Conservation (phyloP, 163 green algal genomes). For the Scenedesmus sp. region DNA sequence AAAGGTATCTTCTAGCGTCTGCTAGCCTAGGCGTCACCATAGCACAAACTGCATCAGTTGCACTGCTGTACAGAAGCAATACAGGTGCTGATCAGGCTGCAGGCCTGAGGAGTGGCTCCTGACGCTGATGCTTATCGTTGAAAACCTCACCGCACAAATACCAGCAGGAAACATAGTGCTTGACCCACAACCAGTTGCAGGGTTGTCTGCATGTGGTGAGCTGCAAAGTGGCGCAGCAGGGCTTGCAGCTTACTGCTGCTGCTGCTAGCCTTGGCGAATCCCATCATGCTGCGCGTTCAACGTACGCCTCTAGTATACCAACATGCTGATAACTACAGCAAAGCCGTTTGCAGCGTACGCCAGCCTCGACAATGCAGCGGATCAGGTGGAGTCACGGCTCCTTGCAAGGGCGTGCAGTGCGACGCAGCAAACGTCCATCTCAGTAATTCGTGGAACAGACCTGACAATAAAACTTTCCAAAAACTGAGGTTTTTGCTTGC, state of each 20-base stretch:
- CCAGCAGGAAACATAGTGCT: conserved; percentile 20
- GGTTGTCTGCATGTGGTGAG: conserved; percentile 14
- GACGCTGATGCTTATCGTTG: background rate
- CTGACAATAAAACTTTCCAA: background rate
- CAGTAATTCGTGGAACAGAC: too few relatives aligned
- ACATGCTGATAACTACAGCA: too few relatives aligned
- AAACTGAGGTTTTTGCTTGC: background rate
- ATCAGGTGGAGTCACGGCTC: background rate
- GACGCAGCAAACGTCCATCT: too few relatives aligned
- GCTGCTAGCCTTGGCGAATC: background rate
- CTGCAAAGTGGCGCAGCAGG: conserved; percentile 13
- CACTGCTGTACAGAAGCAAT: background rate
- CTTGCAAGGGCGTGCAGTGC: background rate
- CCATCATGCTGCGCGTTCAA: background rate
- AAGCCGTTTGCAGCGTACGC: background rate
- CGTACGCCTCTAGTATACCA: too few relatives aligned
- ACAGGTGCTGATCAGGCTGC: background rate
- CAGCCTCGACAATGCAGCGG: background rate
- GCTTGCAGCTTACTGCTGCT: background rate
- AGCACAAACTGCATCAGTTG: background rate
- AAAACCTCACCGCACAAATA: conserved; percentile 8
- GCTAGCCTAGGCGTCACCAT: background rate
- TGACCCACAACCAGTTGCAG: conserved; percentile 14
- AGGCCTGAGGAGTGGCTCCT: background rate
- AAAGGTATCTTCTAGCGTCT: background rate